phyloP scores from a whole-genome alignment of 768 basidiomycete species.

The Lentinula sp. region DNA sequence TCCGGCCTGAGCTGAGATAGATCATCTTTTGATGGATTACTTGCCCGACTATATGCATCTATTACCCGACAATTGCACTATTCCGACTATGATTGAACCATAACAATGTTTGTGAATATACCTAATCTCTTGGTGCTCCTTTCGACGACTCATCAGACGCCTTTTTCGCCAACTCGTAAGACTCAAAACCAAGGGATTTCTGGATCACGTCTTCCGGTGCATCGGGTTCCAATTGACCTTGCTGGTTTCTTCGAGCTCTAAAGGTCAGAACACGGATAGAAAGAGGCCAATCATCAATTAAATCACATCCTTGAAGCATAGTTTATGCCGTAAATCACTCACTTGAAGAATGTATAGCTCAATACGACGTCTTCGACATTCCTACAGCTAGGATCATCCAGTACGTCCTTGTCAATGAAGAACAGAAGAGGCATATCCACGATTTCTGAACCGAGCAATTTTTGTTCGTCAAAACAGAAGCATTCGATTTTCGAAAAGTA shows the following conservation, averaged over 20 bases:
- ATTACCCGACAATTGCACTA: no score
- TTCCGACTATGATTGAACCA: no score
- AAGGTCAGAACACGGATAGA: background rate
- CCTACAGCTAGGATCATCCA: conserved; percentile 86
- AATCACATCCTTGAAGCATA: background rate
- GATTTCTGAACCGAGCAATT: conserved; percentile 89
- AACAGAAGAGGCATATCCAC: conserved; percentile 98
- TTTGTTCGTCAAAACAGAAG: conserved; percentile 99
- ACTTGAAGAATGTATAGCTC: conserved; percentile 98
- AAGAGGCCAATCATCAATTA: background rate
- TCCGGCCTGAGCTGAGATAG: no score
- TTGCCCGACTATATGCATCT: no score
- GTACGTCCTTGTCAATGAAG: conserved; percentile 96
- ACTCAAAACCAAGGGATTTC: conserved; percentile 70
- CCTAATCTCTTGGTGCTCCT: background rate
- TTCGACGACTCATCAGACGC: conserved; percentile 12
- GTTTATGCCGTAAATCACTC: conserved; percentile 14
- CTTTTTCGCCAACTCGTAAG: conserved; percentile 47
- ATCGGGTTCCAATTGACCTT: conserved; percentile 88
- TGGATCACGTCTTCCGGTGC: conserved; percentile 76
- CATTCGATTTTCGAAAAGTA: conserved; percentile 99
- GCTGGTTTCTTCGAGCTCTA: conserved; percentile 81
- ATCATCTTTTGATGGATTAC: no score
- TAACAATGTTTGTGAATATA: background rate
- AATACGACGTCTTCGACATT: conserved; percentile 88